These are phyloP conservation scores for Neofusicoccum sp. DNA, from an alignment of 2,329 filamentous ascomycete species.

Conservation along the genomic window DNA sequence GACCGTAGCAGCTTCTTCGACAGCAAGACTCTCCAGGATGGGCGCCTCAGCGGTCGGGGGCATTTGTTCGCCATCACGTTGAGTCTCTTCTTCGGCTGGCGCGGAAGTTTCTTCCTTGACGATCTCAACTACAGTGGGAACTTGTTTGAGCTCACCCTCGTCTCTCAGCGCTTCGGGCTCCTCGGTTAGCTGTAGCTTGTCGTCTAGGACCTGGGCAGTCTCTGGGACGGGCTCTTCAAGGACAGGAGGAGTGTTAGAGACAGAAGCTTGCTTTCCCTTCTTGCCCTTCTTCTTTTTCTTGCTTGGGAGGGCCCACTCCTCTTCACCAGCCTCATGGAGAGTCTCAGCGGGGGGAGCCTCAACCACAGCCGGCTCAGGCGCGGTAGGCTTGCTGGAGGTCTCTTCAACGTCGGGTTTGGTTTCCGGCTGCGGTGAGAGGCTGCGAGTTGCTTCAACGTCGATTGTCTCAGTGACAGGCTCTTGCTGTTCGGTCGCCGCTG, in stretches of 20 bases:
- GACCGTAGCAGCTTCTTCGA: neutral
- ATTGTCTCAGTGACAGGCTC: neutral
- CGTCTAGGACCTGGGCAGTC: neutral
- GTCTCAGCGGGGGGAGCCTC: constrained; percentile 11
- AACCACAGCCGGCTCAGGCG: neutral
- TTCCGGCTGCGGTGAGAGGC: neutral
- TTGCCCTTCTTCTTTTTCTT: constrained; percentile 31
- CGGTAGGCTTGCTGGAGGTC: neutral
- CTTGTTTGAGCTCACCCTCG: neutral
- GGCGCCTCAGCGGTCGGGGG: neutral
- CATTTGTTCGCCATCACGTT: neutral
- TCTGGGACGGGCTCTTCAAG: neutral
- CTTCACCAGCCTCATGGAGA: constrained; percentile 7
- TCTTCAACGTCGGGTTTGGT: neutral
- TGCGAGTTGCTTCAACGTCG: neutral
- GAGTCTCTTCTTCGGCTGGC: neutral
- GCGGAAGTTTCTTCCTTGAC: neutral
- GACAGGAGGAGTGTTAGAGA: neutral
- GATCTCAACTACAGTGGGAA: neutral
- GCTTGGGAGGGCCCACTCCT: constrained; percentile 20
- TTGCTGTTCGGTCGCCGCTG: too few relatives aligned
- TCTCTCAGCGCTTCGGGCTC: neutral
- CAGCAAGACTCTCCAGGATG: neutral
- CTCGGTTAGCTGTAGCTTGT: neutral
- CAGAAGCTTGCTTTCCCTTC: constrained; percentile 24